Percentiles rank a stretch among this genome's conserved stretches.
phyloP scores from a whole-genome alignment of 768 basidiomycete species.

The Leucogyrophana mollusca region DNA sequence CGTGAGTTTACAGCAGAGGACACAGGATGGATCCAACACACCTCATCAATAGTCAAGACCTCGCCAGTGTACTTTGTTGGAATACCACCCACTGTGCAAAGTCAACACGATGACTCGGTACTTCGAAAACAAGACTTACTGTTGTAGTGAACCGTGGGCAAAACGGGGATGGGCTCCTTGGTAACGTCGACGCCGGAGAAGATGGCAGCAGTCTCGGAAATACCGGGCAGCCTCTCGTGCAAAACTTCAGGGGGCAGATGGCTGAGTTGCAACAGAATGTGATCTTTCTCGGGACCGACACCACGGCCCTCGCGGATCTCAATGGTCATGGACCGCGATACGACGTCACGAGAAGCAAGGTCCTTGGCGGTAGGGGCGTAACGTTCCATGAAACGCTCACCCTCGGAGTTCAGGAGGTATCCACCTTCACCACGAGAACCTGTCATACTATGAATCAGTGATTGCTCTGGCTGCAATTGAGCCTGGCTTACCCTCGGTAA shows the following conservation, averaged over 20 bases:
- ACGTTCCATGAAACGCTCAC: conserved; percentile 99
- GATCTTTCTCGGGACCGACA: conserved; percentile 98
- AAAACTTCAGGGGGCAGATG: conserved; percentile 95
- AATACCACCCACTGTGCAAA: conserved; percentile 89
- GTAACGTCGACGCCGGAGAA: conserved; percentile 99
- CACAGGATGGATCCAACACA: conserved; percentile 14
- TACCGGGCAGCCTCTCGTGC: conserved; percentile 96
- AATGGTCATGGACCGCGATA: conserved; percentile 98
- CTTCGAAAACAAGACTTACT: conserved; percentile 52
- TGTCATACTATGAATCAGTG: conserved; percentile 25
- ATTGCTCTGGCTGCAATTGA: not conserved
- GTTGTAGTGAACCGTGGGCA: conserved; percentile 99
- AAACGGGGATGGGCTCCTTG: conserved; percentile 97
- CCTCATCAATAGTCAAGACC: conserved; percentile 82
- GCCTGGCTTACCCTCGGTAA: conserved; percentile 79
- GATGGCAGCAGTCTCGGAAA: conserved; percentile 98
- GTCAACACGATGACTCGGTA: conserved; percentile 12
- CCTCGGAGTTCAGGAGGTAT: conserved; percentile 96
- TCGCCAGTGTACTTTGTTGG: conserved; percentile 98
- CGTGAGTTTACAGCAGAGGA: conserved; percentile 2
- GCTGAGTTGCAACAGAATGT: conserved; percentile 94
- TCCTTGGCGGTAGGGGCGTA: conserved; percentile 99
- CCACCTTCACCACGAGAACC: conserved; percentile 99
- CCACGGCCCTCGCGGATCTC: conserved; percentile 99
- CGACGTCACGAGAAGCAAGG: conserved; percentile 98